Conservation (phyloP, 1,284 basidiomycete species). For the Sporisorium reilianum region DNA sequence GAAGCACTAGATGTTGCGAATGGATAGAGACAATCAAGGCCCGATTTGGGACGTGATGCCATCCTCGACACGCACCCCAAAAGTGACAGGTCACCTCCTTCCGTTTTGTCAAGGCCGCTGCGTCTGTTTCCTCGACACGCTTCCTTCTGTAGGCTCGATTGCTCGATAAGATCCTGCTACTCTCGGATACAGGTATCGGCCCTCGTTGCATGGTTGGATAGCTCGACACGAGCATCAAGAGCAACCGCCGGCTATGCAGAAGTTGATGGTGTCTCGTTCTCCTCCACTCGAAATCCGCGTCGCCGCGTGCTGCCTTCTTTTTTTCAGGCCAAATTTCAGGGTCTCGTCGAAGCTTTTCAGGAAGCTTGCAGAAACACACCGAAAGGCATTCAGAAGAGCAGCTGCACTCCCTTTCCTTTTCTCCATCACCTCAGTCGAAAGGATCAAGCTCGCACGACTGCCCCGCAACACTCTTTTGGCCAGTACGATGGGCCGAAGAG, state of each 20-base stretch:
- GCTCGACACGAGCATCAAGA: neutral
- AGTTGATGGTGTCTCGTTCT: neutral
- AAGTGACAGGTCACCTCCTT: slow-evolving; percentile 16
- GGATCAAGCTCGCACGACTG: neutral
- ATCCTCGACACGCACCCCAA: neutral
- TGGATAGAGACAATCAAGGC: neutral
- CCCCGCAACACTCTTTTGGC: neutral
- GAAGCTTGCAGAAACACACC: slow-evolving; percentile 27
- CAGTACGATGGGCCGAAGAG: slow-evolving; percentile 7
- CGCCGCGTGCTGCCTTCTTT: slow-evolving; percentile 4
- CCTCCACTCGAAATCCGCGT: neutral
- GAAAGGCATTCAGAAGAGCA: slow-evolving; percentile 10
- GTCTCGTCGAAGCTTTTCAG: slow-evolving; percentile 7
- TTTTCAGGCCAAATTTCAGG: slow-evolving; percentile 12
- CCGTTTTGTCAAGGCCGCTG: neutral
- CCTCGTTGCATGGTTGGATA: neutral
- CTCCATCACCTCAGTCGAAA: neutral
- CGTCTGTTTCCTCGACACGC: neutral
- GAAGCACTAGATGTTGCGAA: slow-evolving; percentile 6
- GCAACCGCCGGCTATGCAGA: slow-evolving; percentile 7
- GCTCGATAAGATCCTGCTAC: neutral
- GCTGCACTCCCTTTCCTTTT: neutral
- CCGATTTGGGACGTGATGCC: neutral
- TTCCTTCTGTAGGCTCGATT: neutral
- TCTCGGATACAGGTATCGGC: no score